phyloP scores from a whole-genome alignment of 345 rosid species.

The Lagerstroemia speciosa region DNA sequence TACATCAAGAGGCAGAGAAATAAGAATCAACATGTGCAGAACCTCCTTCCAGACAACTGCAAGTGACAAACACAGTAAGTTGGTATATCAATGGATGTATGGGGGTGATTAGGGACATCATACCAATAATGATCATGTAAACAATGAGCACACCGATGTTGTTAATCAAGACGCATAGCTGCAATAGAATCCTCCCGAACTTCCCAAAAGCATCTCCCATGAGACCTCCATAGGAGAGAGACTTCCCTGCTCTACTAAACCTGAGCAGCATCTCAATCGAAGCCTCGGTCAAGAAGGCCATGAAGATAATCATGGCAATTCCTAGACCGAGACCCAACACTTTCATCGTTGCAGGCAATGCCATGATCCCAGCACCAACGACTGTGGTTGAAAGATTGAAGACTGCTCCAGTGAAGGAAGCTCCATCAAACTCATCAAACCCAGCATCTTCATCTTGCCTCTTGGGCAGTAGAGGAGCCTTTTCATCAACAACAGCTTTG shows the following conservation, averaged over 20 bases:
- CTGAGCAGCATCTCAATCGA: constrained; percentile 78
- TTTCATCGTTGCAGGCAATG: constrained; percentile 92
- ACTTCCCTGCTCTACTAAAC: constrained; percentile 62
- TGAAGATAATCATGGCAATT: constrained; percentile 49
- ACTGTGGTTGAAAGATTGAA: constrained; percentile 79
- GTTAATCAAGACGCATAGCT: constrained; percentile 59
- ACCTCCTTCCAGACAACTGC: background rate
- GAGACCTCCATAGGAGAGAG: constrained; percentile 60
- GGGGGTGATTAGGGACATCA: background rate
- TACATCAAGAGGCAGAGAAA: background rate
- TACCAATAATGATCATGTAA: constrained; percentile 96
- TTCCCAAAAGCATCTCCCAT: constrained; percentile 90
- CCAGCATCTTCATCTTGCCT: constrained; percentile 32
- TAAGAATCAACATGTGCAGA: constrained; percentile 1
- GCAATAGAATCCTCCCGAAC: constrained; percentile 52
- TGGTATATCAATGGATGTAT: background rate
- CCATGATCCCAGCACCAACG: constrained; percentile 97
- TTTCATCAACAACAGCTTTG: constrained; percentile 33
- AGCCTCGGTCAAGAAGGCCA: constrained; percentile 76
- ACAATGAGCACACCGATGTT: constrained; percentile 85
- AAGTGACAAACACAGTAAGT: background rate
- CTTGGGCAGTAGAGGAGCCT: constrained; percentile 48
- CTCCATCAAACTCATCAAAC: constrained; percentile 70
- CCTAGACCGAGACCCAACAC: constrained; percentile 72
- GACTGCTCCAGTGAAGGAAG: constrained; percentile 84